Evolutionary conservation across 1,139 yeast genomes (phyloP).

Genomic region (Pichia cactophila): DNA sequence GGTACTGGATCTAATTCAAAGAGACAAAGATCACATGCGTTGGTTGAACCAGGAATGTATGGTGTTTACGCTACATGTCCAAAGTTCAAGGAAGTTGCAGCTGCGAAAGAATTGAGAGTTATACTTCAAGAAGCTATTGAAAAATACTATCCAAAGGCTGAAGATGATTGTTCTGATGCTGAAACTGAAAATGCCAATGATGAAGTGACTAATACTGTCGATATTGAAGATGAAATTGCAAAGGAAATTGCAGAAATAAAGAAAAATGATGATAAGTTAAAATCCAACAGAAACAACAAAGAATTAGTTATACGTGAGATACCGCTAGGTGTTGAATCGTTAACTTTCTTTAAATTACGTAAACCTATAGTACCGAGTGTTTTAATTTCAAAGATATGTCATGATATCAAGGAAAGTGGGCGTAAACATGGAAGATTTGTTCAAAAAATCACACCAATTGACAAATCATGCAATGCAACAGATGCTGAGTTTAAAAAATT

Average conservation of each 20-base stretch:
- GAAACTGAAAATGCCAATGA: slow-evolving; percentile 29
- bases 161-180: slow-evolving; percentile 29
- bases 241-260: slow-evolving; percentile 41
- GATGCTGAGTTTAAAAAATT: slow-evolving; percentile 57
- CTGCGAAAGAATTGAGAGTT: slow-evolving; percentile 63
- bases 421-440: slow-evolving; percentile 61
- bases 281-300: slow-evolving; percentile 31
- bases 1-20: slow-evolving; percentile 26
- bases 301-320: slow-evolving; percentile 52
- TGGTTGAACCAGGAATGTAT: slow-evolving; percentile 70
- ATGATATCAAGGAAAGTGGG: slow-evolving; percentile 45
- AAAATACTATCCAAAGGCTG: slow-evolving; percentile 38
- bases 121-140: slow-evolving; percentile 54
- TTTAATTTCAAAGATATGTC: slow-evolving; percentile 56
- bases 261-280: slow-evolving; percentile 36
- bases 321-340: slow-evolving; percentile 76
- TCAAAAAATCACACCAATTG: slow-evolving; percentile 75
- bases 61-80: slow-evolving; percentile 85
- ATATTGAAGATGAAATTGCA: slow-evolving; percentile 68
- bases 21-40: slow-evolving; percentile 41
- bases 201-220: slow-evolving; percentile 27
- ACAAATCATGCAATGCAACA: slow-evolving; percentile 66
- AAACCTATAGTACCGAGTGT: slow-evolving; percentile 72
- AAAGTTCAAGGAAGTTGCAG: slow-evolving; percentile 67
- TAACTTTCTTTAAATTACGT: slow-evolving; percentile 72